Conservation (phyloP, 2,329 filamentous ascomycete genomes). For the Lachnellula hyalina region DNA sequence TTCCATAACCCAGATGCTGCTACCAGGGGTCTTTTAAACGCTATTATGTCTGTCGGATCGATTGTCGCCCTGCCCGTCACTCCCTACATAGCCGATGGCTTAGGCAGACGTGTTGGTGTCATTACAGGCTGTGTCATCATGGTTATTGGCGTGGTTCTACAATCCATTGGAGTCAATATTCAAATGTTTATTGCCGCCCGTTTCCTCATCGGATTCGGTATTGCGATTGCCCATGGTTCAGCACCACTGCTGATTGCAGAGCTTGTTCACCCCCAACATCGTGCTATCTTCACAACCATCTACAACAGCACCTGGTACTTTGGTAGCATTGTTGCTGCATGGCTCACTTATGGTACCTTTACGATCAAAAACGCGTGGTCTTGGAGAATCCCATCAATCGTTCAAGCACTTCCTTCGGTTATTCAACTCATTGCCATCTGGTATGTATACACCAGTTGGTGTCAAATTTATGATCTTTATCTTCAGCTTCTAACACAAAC, state of each 20-base stretch:
- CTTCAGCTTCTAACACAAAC: neutral
- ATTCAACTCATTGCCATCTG: conserved; percentile 26
- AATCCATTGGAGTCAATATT: conserved; percentile 35
- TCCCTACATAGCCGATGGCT: conserved; percentile 43
- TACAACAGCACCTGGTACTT: conserved; percentile 42
- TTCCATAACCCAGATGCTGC: conserved; percentile 30
- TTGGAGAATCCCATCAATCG: conserved; percentile 31
- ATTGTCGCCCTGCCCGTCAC: conserved; percentile 42
- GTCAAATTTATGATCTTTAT: neutral
- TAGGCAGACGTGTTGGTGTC: conserved; percentile 42
- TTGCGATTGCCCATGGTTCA: conserved; percentile 27
- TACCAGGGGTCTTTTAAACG: conserved; percentile 39
- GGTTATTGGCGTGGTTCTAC: conserved; percentile 40
- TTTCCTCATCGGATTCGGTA: conserved; percentile 34
- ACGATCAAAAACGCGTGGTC: conserved; percentile 30
- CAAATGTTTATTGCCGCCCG: conserved; percentile 40
- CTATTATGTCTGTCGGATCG: conserved; percentile 45
- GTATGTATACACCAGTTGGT: conserved; percentile 6
- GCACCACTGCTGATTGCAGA: conserved; percentile 38
- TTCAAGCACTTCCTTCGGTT: conserved; percentile 29
- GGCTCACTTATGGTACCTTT: conserved; percentile 42
- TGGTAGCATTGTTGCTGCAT: conserved; percentile 41
- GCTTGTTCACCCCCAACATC: conserved; percentile 44
- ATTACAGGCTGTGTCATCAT: conserved; percentile 42
- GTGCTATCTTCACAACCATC: conserved; percentile 42